Base-by-base conservation (phyloP, 305 asterid species). In the Fraxinus sp. region DNA sequence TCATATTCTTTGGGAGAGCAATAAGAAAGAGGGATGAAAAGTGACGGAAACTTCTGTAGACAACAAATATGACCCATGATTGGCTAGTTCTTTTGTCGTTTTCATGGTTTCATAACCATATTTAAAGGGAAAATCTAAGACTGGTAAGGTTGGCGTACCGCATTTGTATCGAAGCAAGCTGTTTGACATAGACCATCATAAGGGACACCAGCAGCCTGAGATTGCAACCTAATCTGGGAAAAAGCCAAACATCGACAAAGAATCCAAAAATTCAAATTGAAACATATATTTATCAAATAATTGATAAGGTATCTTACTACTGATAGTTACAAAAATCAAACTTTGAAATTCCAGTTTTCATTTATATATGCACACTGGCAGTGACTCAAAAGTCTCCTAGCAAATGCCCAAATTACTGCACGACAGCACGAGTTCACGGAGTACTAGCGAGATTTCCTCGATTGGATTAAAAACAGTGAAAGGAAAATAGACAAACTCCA, bases 191-290 rank as follows among this genome's bases (percentile, higher is more conserved):
- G 81, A 76, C 84, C 86, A 80, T 85, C 83, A 79, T 89, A 88
- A 74, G 95, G 91, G 30, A 89, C 93, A 49, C 97, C 93, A 78
- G 97, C 97, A 73, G 98, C 97, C 90, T 96, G 99, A 75, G 98
- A 97, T 90, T 95, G 99, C 89, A 95, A 87, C 92, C 99, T 93
- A 41, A 96, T 94, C 99, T 94, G 92, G 13, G 83, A 79, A 85
- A 75, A 85, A 75, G 57, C 80, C 76, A 80, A 83, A 80, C 4
- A 79, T 80, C 64, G 81, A 77, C 30, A 35, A 84, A n/a, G 43
- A 33, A 62, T 22, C 80, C 22, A 68, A 32, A 36, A 39, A 64
- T 11, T 35, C 26, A 62, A 36, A 11, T 28, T 9, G 80, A 72
- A 76, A 79, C 73, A 78, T 49, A 55, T 36, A 11, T 10, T 24